These are phyloP conservation scores for Phytopythium ostracodes DNA, from an alignment of 352 stramenopile genomes.

Conservation along the genomic window DNA sequence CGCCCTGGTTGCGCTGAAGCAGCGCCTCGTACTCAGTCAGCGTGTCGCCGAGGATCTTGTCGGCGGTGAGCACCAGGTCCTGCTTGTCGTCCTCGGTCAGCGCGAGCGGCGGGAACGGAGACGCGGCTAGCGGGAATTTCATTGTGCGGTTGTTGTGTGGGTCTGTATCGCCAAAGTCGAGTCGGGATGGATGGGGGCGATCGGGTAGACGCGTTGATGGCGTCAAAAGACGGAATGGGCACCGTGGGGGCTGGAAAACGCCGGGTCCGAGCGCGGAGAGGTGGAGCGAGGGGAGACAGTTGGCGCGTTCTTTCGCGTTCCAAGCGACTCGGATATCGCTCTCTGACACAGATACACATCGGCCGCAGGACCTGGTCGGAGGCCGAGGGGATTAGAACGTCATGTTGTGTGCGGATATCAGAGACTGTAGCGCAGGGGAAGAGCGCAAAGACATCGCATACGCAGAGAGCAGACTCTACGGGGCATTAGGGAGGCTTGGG, in stretches of 20 bases:
- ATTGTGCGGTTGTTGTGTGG: constrained; percentile 9
- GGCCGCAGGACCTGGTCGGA: background rate
- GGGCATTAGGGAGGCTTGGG: background rate
- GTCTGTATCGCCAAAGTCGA: background rate
- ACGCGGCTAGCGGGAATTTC: constrained; percentile 36
- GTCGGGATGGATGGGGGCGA: background rate
- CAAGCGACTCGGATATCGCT: background rate
- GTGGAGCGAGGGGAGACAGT: background rate
- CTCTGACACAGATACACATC: background rate
- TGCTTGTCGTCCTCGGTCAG: constrained; percentile 22
- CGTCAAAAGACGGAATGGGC: constrained; percentile 1
- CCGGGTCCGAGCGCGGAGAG: no score
- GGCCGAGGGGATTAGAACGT: background rate
- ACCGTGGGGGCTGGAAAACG: background rate
- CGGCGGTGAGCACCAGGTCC: constrained; percentile 14
- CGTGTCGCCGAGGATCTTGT: constrained; percentile 24
- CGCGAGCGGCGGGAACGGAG: constrained; percentile 22
- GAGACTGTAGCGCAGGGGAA: background rate
- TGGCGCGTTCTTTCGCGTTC: background rate
- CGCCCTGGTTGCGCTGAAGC: constrained; percentile 25
- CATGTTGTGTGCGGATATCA: background rate
- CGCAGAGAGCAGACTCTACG: background rate
- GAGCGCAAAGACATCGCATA: background rate
- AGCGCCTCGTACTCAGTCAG: constrained; percentile 40
- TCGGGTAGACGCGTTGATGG: background rate